Evolutionary conservation across 1,284 basidiomycete genomes (phyloP).

Genomic region (Trichosporon coremiiforme): DNA sequence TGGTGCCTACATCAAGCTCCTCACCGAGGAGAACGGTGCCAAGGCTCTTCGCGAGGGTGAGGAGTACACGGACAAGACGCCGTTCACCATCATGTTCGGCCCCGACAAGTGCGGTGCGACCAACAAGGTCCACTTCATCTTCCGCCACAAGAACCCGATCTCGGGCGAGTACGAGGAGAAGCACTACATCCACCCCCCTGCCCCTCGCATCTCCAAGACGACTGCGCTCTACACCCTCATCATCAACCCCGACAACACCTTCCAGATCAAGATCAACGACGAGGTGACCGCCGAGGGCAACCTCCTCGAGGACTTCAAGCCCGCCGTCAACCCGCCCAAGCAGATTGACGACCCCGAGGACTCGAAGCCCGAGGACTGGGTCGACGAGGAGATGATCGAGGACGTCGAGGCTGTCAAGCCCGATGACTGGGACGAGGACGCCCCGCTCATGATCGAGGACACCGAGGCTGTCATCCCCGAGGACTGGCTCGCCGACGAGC

Average conservation of each 20-base stretch:
- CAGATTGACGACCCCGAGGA: slow-evolving; percentile 92
- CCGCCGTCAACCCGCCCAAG: slow-evolving; percentile 87
- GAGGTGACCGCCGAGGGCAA: slow-evolving; percentile 76
- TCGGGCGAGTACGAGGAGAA: slow-evolving; percentile 96
- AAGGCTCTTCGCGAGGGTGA: slow-evolving; percentile 89
- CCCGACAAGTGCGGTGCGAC: slow-evolving; percentile 63
- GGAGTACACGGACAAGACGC: slow-evolving; percentile 96
- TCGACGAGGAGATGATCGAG: slow-evolving; percentile 80
- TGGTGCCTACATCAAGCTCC: slow-evolving; percentile 97
- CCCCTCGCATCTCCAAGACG: slow-evolving; percentile 81
- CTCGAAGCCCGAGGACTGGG: slow-evolving; percentile 89
- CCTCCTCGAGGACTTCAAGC: slow-evolving; percentile 91
- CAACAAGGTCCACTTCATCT: slow-evolving; percentile 86
- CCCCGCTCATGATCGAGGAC: slow-evolving; percentile 86
- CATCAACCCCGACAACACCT: slow-evolving; percentile 92
- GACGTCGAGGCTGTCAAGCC: slow-evolving; percentile 89
- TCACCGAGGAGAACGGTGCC: slow-evolving; percentile 60
- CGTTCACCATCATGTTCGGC: slow-evolving; percentile 96
- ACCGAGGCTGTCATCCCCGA: slow-evolving; percentile 85
- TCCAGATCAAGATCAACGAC: slow-evolving; percentile 89
- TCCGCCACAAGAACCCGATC: slow-evolving; percentile 90
- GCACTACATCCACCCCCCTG: slow-evolving; percentile 80
- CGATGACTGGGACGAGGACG: slow-evolving; percentile 94
- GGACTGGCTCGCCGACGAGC: slow-evolving; percentile 93
- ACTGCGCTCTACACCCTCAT: slow-evolving; percentile 92